Evolutionary conservation across 1,284 basidiomycete species (phyloP).

Genomic region (Irpex sp.): DNA sequence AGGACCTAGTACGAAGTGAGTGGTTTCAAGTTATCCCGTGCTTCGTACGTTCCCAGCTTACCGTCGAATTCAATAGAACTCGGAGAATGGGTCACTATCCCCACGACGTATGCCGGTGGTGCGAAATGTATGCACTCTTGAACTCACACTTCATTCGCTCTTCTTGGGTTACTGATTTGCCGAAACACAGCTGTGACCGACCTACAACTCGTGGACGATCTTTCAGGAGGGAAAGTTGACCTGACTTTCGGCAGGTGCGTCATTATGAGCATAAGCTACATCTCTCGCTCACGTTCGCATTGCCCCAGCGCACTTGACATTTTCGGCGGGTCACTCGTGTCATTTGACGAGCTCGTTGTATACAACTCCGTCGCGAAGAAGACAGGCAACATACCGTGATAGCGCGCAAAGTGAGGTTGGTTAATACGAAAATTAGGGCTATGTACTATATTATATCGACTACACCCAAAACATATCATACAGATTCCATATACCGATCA

Average conservation of each 20-base stretch:
- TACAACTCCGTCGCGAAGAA: slow-evolving; percentile 14
- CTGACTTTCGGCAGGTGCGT: slow-evolving; percentile 90
- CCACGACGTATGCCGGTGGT: slow-evolving; percentile 96
- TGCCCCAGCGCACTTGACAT: slow-evolving; percentile 68
- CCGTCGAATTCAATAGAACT: slow-evolving; percentile 49
- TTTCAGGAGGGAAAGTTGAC: slow-evolving; percentile 87
- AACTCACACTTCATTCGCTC: not conserved
- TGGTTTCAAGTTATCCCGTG: slow-evolving; percentile 3
- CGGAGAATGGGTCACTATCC: slow-evolving; percentile 88
- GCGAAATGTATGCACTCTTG: slow-evolving; percentile 62
- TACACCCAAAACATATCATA: not conserved
- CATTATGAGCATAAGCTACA: not conserved
- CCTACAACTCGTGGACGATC: slow-evolving; percentile 74
- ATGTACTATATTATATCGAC: not conserved
- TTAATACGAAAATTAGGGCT: not conserved
- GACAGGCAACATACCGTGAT: not conserved
- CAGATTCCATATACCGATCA: slow-evolving; percentile 1
- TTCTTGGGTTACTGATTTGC: not conserved
- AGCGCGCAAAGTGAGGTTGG: not conserved
- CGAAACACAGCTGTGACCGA: slow-evolving; percentile 67
- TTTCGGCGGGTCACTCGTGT: slow-evolving; percentile 74
- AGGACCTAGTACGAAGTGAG: slow-evolving; percentile 80
- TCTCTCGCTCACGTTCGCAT: slow-evolving; percentile 2
- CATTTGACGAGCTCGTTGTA: slow-evolving; percentile 62
- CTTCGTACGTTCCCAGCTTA: not conserved